phyloP scores from a whole-genome alignment of 2,329 filamentous ascomycete genomes.

The Sordariomycetes sp. region DNA sequence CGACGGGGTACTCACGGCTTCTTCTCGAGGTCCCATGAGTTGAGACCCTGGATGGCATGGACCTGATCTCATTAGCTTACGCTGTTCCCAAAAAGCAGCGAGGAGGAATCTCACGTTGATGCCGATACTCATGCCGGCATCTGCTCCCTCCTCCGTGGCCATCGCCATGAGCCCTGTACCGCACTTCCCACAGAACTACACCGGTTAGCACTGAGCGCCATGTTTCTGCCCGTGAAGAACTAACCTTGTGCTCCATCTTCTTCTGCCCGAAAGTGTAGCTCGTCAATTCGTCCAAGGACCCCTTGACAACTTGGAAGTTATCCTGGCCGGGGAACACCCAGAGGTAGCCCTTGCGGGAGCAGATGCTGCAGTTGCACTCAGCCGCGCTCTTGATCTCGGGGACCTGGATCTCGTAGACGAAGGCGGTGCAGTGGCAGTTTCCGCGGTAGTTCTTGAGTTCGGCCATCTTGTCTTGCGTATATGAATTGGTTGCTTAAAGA shows the following conservation, averaged over 20 bases:
- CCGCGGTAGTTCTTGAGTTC: constrained; percentile 39
- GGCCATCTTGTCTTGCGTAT: too few relatives aligned
- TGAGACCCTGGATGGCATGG: constrained; percentile 31
- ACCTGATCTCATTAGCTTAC: too few relatives aligned
- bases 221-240: not conserved
- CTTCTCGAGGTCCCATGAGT: constrained; percentile 29
- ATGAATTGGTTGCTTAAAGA: too few relatives aligned
- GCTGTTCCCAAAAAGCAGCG: too few relatives aligned
- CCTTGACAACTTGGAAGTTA: constrained; percentile 36
- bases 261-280: constrained; percentile 33
- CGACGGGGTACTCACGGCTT: constrained; percentile 26
- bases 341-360: constrained; percentile 38
- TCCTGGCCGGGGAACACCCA: constrained; percentile 22
- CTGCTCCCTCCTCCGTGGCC: constrained; percentile 10
- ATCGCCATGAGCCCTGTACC: constrained; percentile 31
- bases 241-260: constrained; percentile 30
- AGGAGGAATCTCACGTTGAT: constrained; percentile 38
- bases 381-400: constrained; percentile 47
- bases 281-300: constrained; percentile 26
- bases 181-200: constrained; percentile 43
- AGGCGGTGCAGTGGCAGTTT: constrained; percentile 48
- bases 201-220: not conserved
- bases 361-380: constrained; percentile 62
- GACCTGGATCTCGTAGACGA: constrained; percentile 39
- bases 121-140: constrained; percentile 18